These are phyloP conservation scores for Myrica gale DNA, from an alignment of 306 rosid species.

Conservation along the genomic window DNA sequence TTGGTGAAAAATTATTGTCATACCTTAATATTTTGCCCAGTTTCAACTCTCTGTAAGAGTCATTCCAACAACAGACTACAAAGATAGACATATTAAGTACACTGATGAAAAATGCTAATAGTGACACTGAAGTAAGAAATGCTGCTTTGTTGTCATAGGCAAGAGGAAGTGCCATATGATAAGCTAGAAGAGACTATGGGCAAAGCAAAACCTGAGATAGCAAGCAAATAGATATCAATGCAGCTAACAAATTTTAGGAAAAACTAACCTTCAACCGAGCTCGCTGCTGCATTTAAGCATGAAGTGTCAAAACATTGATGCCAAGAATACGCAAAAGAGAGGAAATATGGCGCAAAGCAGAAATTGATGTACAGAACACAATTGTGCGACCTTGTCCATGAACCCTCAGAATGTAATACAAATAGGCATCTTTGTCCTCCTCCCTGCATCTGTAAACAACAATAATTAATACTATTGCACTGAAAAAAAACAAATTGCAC, in stretches of 20 bases:
- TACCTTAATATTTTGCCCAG: background rate
- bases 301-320: conserved; percentile 69
- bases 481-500: background rate
- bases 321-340: conserved; percentile 80
- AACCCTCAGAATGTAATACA: conserved; percentile 79
- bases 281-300: conserved; percentile 90
- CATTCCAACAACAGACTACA: background rate
- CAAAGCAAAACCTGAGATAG: background rate
- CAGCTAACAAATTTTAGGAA: conserved; percentile 6
- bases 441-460: conserved; percentile 75
- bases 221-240: conserved; percentile 10
- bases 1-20: background rate
- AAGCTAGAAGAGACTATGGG: background rate
- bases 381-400: conserved; percentile 92
- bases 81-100: background rate
- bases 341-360: conserved; percentile 85
- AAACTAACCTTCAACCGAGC: conserved; percentile 77
- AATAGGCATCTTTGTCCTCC: conserved; percentile 87
- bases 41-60: background rate
- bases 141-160: background rate
- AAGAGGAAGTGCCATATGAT: background rate
- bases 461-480: conserved; percentile 27
- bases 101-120: background rate
- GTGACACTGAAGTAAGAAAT: background rate
- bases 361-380: conserved; percentile 85